These are phyloP conservation scores for Haplosporangium sp. DNA, from an alignment of 371 early-diverging fungal genomes.

Conservation along the genomic window DNA sequence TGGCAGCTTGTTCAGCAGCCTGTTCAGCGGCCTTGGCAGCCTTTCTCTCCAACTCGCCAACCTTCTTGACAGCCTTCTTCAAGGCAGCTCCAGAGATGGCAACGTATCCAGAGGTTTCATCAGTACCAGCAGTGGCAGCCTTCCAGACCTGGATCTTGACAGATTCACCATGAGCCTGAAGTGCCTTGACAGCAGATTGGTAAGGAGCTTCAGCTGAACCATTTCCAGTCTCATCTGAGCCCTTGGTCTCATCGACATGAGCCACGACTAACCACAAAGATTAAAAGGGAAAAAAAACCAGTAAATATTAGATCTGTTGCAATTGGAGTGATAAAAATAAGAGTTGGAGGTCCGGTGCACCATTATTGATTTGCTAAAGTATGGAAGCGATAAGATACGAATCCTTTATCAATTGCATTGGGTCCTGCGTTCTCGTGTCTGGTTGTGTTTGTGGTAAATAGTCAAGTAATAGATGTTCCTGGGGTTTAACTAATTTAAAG, in stretches of 20 bases:
- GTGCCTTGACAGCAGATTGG: constrained; percentile 75
- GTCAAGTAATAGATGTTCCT: no score
- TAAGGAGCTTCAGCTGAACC: constrained; percentile 76
- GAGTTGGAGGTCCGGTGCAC: no score
- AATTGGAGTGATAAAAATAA: no score
- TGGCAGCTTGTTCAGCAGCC: constrained; percentile 73
- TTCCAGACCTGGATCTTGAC: constrained; percentile 77
- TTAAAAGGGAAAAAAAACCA: no score
- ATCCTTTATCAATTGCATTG: no score
- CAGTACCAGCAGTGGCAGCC: constrained; percentile 72
- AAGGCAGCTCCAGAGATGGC: constrained; percentile 89
- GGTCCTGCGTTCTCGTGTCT: no score
- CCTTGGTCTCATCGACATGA: constrained; percentile 79
- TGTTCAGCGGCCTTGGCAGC: constrained; percentile 80
- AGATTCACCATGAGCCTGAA: constrained; percentile 66
- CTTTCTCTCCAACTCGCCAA: constrained; percentile 77
- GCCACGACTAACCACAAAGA: constrained; percentile 15
- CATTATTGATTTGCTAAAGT: no score
- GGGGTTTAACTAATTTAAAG: no score
- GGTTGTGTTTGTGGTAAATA: no score
- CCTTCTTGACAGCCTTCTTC: constrained; percentile 92
- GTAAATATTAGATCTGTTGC: no score
- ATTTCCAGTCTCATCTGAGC: constrained; percentile 77
- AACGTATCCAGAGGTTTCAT: constrained; percentile 62
- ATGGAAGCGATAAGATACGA: no score